Base-by-base conservation (phyloP, 805 yeast genomes). In the Maudiozyma saulgeensis region DNA sequence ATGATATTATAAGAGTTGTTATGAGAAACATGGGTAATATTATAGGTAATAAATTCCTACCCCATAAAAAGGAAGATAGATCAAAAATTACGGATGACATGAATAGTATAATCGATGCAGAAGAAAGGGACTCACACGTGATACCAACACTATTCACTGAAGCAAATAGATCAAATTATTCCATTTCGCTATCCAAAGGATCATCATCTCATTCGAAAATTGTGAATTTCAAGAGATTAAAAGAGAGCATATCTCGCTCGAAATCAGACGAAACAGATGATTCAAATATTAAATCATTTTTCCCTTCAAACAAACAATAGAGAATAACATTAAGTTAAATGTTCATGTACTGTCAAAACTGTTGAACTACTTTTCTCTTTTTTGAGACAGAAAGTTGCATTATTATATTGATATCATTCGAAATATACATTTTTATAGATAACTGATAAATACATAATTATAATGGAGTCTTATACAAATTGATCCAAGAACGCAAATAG, bases 11-110 rank as follows among this genome's bases (percentile, higher is more conserved):
- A 42, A 79, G 74, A 56, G 67, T 79, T 6, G 74, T 82, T 16
- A 60, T 81, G 44, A 72, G 70, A 40, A 84, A 82, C 55, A 68
- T 79, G 6, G 87, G 87, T 7, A 73, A 74, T 55, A 77, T 82
- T 49, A 65, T 82, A 40, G 80, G 81, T 5, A 82, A 81, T 57
- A 81, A 82, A 57, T 71, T 82, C 53, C 72, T 75, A 53, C 70
- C 68, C 38, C 76, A 71, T 56, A 68, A 69, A 51, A 68, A 60
- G 37, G 70, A 70, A 47, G 68, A 67, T 45, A 60, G 58, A 43
- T 38, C 35, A 19, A 52, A 58, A 42, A 52, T 56, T 15, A 48
- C 56, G 8, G 46, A 41, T 42, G 61, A 60, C 35, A 58, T 61
- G 44, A 48, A 59, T 2, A 52, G 53, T 38, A 41, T 61, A 15